Conservation (phyloP, 2,329 filamentous ascomycete genomes). For the Colletotrichum chlorophyti region DNA sequence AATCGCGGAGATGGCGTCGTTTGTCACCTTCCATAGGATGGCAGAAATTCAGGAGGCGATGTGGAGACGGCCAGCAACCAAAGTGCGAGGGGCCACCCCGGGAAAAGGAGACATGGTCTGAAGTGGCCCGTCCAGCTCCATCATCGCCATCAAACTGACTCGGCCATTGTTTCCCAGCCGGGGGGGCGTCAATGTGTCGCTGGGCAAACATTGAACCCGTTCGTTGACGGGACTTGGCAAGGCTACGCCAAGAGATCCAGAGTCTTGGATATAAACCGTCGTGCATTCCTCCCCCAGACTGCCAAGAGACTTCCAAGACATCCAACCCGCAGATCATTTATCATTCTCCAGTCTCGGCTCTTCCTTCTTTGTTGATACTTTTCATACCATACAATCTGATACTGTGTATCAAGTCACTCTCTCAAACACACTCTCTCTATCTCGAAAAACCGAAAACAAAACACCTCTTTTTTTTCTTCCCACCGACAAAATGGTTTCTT, state of each 20-base stretch:
- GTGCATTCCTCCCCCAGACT: slow-evolving; percentile 14
- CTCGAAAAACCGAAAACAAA: too few relatives aligned
- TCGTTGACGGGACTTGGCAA: background rate
- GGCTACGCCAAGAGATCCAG: slow-evolving; percentile 20
- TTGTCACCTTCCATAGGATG: background rate
- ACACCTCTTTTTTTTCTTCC: background rate
- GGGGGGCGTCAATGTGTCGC: background rate
- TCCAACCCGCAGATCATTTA: slow-evolving; percentile 20
- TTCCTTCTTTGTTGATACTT: slow-evolving; percentile 1
- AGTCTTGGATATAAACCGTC: slow-evolving; percentile 26
- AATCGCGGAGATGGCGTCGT: slow-evolving; percentile 13
- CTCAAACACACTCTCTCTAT: slow-evolving; percentile 2
- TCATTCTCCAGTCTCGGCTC: slow-evolving; percentile 24
- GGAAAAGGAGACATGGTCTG: background rate
- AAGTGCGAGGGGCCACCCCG: slow-evolving; percentile 12
- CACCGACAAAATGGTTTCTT: slow-evolving; percentile 19
- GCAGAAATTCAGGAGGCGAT: slow-evolving; percentile 21
- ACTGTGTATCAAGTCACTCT: slow-evolving; percentile 20
- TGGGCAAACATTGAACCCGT: background rate
- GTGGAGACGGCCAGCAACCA: background rate
- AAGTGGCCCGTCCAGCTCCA: background rate
- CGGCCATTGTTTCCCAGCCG: slow-evolving; percentile 7
- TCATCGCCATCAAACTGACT: slow-evolving; percentile 17
- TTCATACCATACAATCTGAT: slow-evolving; percentile 5
- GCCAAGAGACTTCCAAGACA: slow-evolving; percentile 26